Conservation (phyloP, 495 filamentous ascomycete species). For the Podospora pseudopauciseta region DNA sequence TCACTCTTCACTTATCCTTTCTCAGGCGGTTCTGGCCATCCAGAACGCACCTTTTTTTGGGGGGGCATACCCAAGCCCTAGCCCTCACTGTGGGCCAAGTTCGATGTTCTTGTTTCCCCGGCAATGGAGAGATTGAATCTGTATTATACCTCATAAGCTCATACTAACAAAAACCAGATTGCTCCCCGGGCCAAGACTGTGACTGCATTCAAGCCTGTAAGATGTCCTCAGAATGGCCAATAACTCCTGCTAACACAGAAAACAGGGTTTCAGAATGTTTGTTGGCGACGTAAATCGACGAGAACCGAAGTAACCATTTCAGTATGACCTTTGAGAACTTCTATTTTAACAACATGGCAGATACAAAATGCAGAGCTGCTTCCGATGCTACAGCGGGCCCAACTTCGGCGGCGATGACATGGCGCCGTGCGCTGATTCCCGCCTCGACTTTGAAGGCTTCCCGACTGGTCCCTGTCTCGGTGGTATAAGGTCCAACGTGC, state of each 20-base stretch:
- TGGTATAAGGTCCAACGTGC: constrained; percentile 44
- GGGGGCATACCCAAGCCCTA: too few relatives aligned
- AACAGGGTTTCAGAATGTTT: constrained; percentile 38
- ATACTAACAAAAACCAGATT: constrained; percentile 14
- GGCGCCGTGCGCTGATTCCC: constrained; percentile 32
- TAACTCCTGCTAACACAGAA: background rate
- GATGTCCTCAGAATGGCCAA: background rate
- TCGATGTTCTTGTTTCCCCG: too few relatives aligned
- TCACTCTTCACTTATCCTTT: too few relatives aligned
- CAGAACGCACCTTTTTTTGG: too few relatives aligned
- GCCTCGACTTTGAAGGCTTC: constrained; percentile 35
- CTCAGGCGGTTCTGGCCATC: too few relatives aligned
- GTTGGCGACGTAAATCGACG: constrained; percentile 32
- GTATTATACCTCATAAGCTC: too few relatives aligned
- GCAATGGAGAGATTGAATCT: too few relatives aligned
- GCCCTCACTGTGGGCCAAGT: too few relatives aligned
- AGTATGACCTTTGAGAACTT: too few relatives aligned
- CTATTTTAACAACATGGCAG: too few relatives aligned
- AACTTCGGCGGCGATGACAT: constrained; percentile 40
- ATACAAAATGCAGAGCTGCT: constrained; percentile 40
- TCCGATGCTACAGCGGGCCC: constrained; percentile 42
- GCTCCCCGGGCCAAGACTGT: constrained; percentile 37
- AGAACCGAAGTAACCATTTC: constrained; percentile 15
- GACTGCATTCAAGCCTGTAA: constrained; percentile 45
- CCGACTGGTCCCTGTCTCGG: constrained; percentile 31